A percentile compares a stretch with the other conserved stretches of the same genome.
Evolutionary conservation across 306 rosid genomes (phyloP).

Genomic region (Dryas drummondii): DNA sequence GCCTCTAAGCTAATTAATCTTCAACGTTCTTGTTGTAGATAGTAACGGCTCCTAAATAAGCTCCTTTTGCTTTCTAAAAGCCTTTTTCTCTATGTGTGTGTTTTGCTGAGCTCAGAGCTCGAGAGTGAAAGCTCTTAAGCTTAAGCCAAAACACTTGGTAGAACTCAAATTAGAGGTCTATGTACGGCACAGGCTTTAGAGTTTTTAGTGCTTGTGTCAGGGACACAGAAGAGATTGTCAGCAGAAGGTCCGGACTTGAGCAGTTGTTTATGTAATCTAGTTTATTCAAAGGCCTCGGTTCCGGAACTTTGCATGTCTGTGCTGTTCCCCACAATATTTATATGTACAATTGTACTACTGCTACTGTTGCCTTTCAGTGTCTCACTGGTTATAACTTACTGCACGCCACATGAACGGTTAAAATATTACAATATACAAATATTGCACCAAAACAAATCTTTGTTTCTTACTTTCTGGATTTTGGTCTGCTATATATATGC

Average conservation of each 20-base stretch:
- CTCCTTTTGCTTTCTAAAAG: constrained; percentile 15
- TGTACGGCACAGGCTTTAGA: neutral
- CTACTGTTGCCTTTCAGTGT: too few species aligned
- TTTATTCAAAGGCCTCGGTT: constrained; percentile 45
- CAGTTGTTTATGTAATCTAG: constrained; percentile 32
- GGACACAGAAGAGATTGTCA: constrained; percentile 26
- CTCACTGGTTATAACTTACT: neutral
- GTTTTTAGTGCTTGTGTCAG: constrained; percentile 27
- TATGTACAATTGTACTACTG: neutral
- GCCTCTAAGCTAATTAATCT: neutral
- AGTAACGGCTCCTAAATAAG: constrained; percentile 49
- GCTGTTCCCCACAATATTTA: constrained; percentile 10
- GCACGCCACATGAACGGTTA: neutral
- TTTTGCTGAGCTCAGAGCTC: constrained; percentile 15
- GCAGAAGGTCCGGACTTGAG: constrained; percentile 44
- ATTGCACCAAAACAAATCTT: neutral
- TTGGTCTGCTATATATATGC: neutral
- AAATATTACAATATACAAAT: neutral
- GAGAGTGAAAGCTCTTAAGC: constrained; percentile 15
- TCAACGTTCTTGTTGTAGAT: constrained; percentile 18
- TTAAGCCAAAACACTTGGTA: neutral
- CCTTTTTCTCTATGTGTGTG: neutral
- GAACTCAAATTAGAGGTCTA: neutral
- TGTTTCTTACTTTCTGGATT: neutral
- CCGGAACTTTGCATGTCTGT: constrained; percentile 47